phyloP scores from a whole-genome alignment of 495 filamentous ascomycete genomes.

The Choiromyces venosus region DNA sequence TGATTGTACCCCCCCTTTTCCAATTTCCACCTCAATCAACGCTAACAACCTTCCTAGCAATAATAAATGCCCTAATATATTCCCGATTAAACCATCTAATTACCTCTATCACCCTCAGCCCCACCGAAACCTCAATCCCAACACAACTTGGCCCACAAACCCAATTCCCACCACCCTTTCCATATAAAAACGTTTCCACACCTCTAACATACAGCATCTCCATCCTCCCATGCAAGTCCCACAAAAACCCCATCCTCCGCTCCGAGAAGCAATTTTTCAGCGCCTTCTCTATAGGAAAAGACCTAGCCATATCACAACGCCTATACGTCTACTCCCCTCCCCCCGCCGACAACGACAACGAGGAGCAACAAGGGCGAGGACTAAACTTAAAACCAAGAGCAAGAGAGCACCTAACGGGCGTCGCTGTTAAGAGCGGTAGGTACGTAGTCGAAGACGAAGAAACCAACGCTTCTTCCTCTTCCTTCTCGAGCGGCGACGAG shows the following conservation, averaged over 20 bases:
- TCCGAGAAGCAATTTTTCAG: too few relatives aligned
- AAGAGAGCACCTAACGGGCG: neutral
- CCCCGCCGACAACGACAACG: neutral
- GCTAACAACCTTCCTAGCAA: conserved; percentile 5
- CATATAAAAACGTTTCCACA: neutral
- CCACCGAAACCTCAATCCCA: neutral
- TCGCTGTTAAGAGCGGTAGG: neutral
- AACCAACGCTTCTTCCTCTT: neutral
- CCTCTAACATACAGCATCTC: conserved; percentile 11
- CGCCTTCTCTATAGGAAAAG: conserved; percentile 14
- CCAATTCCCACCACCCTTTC: conserved; percentile 10
- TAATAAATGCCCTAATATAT: too few relatives aligned
- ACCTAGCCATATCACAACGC: conserved; percentile 23
- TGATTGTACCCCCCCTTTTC: neutral
- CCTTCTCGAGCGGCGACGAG: neutral
- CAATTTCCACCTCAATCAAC: neutral
- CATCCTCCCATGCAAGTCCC: conserved; percentile 12
- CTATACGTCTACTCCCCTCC: conserved; percentile 15
- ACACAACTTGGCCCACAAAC: conserved; percentile 13
- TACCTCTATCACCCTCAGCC: conserved; percentile 12
- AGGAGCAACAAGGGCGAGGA: neutral
- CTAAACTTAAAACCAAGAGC: neutral
- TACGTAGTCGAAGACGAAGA: conserved; percentile 7
- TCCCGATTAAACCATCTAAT: too few relatives aligned
- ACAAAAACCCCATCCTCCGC: neutral